Percentiles rank a stretch among this genome's conserved stretches.
Conservation (phyloP, 345 rosid genomes). For the Luvunga scandens region DNA sequence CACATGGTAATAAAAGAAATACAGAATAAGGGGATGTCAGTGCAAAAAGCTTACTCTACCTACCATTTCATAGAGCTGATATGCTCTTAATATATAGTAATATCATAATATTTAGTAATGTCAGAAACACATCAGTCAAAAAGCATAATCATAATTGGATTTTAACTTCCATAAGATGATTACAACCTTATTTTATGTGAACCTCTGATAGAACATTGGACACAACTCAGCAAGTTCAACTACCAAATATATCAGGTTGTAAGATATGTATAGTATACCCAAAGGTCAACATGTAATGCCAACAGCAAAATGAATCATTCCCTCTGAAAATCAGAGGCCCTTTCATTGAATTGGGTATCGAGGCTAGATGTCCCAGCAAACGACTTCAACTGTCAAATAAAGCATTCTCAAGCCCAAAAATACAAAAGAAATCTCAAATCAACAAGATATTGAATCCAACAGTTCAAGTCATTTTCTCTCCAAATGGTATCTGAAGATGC, state of each 20-base stretch:
- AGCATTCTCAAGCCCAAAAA: not conserved
- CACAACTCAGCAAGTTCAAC: not conserved
- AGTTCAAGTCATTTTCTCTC: not conserved
- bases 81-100: not conserved
- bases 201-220: not conserved
- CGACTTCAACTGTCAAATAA: not conserved
- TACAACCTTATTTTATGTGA: not conserved
- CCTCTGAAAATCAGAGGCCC: not conserved
- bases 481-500: not conserved
- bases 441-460: not conserved
- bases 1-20: not conserved
- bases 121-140: not conserved
- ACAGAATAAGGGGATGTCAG: not conserved
- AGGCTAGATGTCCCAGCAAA: not conserved
- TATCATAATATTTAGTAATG: not conserved
- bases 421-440: not conserved
- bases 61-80: not conserved
- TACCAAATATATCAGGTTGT: not conserved
- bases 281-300: not conserved
- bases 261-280: not conserved
- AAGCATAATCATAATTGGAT: not conserved
- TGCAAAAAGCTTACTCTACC: not conserved
- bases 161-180: not conserved
- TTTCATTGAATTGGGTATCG: not conserved
- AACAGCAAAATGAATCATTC: not conserved